Percentiles rank a stretch among this genome's conserved stretches.
Conservation (phyloP, 2,329 filamentous ascomycete species). For the Emergomyces orientalis region DNA sequence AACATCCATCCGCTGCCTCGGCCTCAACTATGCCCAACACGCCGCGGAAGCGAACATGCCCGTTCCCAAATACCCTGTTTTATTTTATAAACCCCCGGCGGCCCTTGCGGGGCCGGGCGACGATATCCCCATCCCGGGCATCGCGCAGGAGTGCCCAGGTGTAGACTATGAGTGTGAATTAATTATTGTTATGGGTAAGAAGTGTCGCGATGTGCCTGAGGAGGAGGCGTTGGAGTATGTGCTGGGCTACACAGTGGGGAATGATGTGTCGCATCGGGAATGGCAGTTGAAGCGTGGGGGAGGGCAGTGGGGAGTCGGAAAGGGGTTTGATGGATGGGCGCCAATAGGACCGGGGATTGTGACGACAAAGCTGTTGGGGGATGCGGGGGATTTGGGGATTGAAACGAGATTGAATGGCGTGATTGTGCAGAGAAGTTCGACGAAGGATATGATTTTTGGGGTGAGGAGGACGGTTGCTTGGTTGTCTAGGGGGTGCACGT, state of each 20-base stretch:
- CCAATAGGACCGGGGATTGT: constrained; percentile 66
- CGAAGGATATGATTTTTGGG: constrained; percentile 43
- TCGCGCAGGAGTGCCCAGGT: constrained; percentile 57
- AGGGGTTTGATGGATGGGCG: constrained; percentile 68
- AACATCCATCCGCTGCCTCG: constrained; percentile 58
- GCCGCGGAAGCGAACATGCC: constrained; percentile 61
- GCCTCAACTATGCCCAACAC: constrained; percentile 63
- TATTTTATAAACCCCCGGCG: constrained; percentile 66
- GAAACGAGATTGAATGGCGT: constrained; percentile 43
- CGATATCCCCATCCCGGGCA: constrained; percentile 54
- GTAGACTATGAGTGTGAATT: constrained; percentile 77
- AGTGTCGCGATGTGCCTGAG: constrained; percentile 56
- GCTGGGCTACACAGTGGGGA: constrained; percentile 64
- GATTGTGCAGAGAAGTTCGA: constrained; percentile 41
- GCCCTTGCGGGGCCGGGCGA: constrained; percentile 56
- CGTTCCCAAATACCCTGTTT: constrained; percentile 59
- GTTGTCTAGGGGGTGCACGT: constrained; percentile 36
- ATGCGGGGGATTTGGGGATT: constrained; percentile 35
- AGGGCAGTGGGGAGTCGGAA: constrained; percentile 62
- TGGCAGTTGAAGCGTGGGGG: constrained; percentile 62
- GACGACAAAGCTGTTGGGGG: constrained; percentile 39
- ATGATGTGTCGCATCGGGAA: constrained; percentile 72
- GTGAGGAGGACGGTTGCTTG: constrained; percentile 40
- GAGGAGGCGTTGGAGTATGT: constrained; percentile 60
- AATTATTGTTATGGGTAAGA: constrained; percentile 61